phyloP scores from a whole-genome alignment of 2,329 filamentous ascomycete genomes.

The Diplodia scrobiculata region DNA sequence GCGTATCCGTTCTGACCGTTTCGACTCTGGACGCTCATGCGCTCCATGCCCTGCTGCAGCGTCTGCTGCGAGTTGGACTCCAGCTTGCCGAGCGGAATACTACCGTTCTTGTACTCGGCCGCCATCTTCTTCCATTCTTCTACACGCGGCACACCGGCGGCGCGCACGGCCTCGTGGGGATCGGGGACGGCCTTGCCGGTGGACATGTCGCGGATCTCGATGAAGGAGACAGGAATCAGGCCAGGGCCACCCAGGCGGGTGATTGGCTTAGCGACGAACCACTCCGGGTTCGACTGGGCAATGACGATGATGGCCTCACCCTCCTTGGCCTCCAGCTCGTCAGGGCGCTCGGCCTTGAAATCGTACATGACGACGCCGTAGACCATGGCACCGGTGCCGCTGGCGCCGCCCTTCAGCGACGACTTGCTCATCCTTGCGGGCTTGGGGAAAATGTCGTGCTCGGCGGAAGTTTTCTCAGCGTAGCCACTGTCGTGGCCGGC shows the following conservation, averaged over 20 bases:
- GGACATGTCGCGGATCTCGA: conserved; percentile 93
- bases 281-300: conserved; percentile 96
- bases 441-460: conserved; percentile 31
- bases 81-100: conserved; percentile 92
- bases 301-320: conserved; percentile 98
- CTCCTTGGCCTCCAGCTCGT: conserved; percentile 91
- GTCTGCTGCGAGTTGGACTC: conserved; percentile 58
- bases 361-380: conserved; percentile 98
- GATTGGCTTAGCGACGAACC: conserved; percentile 99
- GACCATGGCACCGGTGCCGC: conserved; percentile 73
- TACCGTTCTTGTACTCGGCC: conserved; percentile 98
- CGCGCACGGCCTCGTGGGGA: conserved; percentile 79
- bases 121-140: conserved; percentile 99
- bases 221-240: conserved; percentile 92
- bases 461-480: conserved; percentile 55
- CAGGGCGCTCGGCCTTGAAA: conserved; percentile 91
- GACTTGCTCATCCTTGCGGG: conserved; percentile 44
- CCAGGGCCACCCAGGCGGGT: conserved; percentile 92
- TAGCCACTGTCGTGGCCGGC: conserved; percentile 92
- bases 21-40: conserved; percentile 72
- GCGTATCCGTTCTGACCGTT: conserved; percentile 47
- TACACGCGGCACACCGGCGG: conserved; percentile 87
- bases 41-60: conserved; percentile 64
- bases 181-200: conserved; percentile 81
- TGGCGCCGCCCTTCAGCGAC: conserved; percentile 45